Percentiles rank a stretch among this genome's conserved stretches.
Conservation (phyloP, 2,329 filamentous ascomycete species). For the Penicillium sp. region DNA sequence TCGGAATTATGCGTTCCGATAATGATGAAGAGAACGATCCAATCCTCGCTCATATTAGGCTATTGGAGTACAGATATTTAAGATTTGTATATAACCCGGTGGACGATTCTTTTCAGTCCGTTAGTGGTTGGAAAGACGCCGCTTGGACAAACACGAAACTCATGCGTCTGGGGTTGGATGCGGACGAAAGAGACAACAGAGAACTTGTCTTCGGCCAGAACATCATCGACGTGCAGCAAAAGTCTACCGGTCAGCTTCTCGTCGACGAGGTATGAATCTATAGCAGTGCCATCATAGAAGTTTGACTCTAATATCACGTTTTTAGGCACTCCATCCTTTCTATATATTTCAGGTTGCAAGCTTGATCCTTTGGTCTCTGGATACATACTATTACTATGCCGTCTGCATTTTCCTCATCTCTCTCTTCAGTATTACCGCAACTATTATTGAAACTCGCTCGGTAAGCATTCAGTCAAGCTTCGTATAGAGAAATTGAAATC, state of each 20-base stretch:
- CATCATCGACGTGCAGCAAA: conserved; percentile 88
- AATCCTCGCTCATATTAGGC: conserved; percentile 68
- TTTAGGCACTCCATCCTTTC: conserved; percentile 86
- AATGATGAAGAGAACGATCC: conserved; percentile 71
- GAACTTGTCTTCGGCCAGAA: conserved; percentile 87
- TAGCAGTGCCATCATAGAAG: neutral
- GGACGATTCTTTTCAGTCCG: conserved; percentile 82
- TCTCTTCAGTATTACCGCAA: conserved; percentile 82
- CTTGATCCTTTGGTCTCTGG: conserved; percentile 87
- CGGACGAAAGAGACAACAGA: conserved; percentile 78
- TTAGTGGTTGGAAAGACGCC: conserved; percentile 91
- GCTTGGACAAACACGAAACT: conserved; percentile 74
- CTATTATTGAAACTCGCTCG: conserved; percentile 82
- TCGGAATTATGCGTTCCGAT: conserved; percentile 59
- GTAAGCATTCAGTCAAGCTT: conserved; percentile 44
- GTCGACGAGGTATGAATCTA: conserved; percentile 68
- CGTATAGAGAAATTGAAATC: neutral
- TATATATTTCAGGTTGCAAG: conserved; percentile 98
- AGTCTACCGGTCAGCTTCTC: conserved; percentile 74
- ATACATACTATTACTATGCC: conserved; percentile 97
- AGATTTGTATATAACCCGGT: conserved; percentile 86
- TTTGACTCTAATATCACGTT: conserved; percentile 1
- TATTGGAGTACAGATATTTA: conserved; percentile 89
- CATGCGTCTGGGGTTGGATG: conserved; percentile 76
- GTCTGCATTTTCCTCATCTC: conserved; percentile 94